These are phyloP conservation scores for Fusarium circinatum DNA, from an alignment of 2,329 filamentous ascomycete genomes.

Conservation along the genomic window DNA sequence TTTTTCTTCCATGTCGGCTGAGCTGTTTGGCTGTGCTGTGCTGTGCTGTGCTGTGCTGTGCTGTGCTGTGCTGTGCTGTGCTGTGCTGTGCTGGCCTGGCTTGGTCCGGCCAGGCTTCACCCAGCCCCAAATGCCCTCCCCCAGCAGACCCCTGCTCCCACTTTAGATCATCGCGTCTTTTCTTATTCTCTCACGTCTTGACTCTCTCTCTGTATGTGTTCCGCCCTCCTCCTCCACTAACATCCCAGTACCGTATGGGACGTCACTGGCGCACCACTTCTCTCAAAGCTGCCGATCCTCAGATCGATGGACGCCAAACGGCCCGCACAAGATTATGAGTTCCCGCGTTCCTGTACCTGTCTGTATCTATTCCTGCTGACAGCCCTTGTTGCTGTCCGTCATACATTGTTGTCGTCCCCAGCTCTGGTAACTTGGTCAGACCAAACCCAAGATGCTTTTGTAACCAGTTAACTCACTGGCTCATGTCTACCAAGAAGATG, in stretches of 20 bases:
- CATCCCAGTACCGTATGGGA: slow-evolving; percentile 39
- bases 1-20: background rate
- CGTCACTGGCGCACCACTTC: slow-evolving; percentile 42
- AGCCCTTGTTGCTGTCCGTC: slow-evolving; percentile 15
- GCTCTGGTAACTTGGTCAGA: background rate
- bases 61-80: background rate
- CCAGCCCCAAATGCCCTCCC: slow-evolving; percentile 18
- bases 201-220: background rate
- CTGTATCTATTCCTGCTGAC: slow-evolving; percentile 16
- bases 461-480: background rate
- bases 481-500: background rate
- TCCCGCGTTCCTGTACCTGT: slow-evolving; percentile 28
- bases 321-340: slow-evolving; percentile 33
- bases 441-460: background rate
- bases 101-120: slow-evolving; percentile 6
- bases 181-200: slow-evolving; percentile 7
- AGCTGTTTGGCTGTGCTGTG: slow-evolving; percentile 4
- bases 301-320: slow-evolving; percentile 44
- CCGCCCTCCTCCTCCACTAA: slow-evolving; percentile 31
- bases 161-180: slow-evolving; percentile 35
- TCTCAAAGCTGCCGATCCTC: slow-evolving; percentile 38
- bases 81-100: background rate
- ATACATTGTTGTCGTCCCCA: background rate
- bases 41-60: background rate
- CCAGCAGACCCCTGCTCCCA: slow-evolving; percentile 20